phyloP scores from a whole-genome alignment of 148 eudicot genomes.

The Drosera capensis region DNA sequence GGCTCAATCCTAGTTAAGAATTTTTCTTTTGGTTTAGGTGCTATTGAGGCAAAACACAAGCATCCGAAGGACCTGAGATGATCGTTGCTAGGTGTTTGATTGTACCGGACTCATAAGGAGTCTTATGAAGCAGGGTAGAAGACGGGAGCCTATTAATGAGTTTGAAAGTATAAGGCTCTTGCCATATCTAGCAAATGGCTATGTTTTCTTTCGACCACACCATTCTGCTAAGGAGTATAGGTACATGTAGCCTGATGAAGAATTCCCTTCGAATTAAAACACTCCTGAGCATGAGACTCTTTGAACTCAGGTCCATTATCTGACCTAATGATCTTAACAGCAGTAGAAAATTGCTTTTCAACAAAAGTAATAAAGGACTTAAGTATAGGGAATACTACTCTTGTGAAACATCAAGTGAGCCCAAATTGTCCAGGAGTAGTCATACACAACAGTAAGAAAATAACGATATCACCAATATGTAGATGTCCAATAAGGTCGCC shows the following conservation, averaged over 20 bases:
- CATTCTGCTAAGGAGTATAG: slow-evolving; percentile 4
- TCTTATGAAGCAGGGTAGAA: neutral
- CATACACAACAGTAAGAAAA: slow-evolving; percentile 7
- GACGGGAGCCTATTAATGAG: neutral
- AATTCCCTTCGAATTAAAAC: neutral
- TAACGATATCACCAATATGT: neutral
- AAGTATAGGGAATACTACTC: neutral
- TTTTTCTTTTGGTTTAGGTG: neutral
- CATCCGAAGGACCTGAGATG: neutral
- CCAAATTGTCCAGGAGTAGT: neutral
- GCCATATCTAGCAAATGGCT: neutral
- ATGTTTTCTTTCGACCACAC: neutral
- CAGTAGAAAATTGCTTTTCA: neutral
- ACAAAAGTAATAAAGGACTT: neutral
- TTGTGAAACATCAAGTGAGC: neutral
- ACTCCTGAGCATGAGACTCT: neutral
- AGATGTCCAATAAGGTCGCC: slow-evolving; percentile 1
- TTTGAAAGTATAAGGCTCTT: neutral
- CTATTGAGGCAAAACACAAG: neutral
- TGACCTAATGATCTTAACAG: neutral
- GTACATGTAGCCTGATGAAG: neutral
- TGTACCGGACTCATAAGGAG: neutral
- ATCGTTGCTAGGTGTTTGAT: neutral
- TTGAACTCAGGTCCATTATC: slow-evolving; percentile 4
- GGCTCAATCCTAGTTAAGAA: neutral